Percentiles rank a stretch among this genome's conserved stretches.
Evolutionary conservation across 1,139 yeast genomes (phyloP).

Genomic region (Nadsonia commutata): DNA sequence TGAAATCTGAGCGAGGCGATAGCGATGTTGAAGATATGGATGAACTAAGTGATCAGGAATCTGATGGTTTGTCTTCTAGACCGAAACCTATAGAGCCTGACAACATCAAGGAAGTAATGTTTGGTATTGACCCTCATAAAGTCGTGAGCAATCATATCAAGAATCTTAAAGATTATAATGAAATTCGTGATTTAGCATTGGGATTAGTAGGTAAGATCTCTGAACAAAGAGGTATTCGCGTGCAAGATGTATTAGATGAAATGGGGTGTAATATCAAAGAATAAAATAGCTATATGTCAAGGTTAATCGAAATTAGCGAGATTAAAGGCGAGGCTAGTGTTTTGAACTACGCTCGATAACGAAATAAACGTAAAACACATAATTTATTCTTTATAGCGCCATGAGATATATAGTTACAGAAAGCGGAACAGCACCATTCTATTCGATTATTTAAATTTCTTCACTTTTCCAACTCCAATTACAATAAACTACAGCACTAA

Average conservation of each 20-base stretch:
- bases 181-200: slow-evolving; percentile 36
- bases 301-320: too few relatives aligned
- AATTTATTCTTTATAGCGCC: too few relatives aligned
- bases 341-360: too few relatives aligned
- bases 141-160: slow-evolving; percentile 32
- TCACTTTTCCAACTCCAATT: neutral
- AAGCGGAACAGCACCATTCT: too few relatives aligned
- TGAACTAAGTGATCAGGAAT: neutral
- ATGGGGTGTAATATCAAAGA: slow-evolving; percentile 13
- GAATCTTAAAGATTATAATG: slow-evolving; percentile 33
- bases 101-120: neutral
- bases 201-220: slow-evolving; percentile 37
- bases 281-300: too few relatives aligned
- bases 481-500: slow-evolving; percentile 83
- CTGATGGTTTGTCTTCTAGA: neutral
- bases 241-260: slow-evolving; percentile 29
- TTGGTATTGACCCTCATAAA: slow-evolving; percentile 6
- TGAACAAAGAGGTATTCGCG: slow-evolving; percentile 30
- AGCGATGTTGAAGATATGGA: neutral
- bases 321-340: too few relatives aligned
- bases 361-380: too few relatives aligned
- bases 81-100: neutral
- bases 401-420: too few relatives aligned
- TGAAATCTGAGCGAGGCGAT: neutral
- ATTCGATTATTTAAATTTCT: too few relatives aligned